Evolutionary conservation across 2,329 filamentous ascomycete genomes (phyloP).

Genomic region (Tolypocladium tropicale): DNA sequence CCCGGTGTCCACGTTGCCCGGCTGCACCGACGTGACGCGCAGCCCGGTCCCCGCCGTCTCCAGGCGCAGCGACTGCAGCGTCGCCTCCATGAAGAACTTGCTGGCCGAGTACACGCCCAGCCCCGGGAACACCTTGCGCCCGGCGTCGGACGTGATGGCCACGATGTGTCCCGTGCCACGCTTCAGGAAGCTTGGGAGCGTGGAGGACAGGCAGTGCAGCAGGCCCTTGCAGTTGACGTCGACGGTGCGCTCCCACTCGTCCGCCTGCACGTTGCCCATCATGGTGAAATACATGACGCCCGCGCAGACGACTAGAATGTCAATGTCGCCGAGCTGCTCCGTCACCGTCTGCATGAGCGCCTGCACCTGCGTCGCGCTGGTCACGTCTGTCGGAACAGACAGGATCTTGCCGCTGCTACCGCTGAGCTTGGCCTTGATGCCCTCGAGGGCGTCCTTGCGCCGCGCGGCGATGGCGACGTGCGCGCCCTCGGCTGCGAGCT

Average conservation of each 20-base stretch:
- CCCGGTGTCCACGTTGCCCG: conserved; percentile 66
- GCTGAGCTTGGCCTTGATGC: conserved; percentile 50
- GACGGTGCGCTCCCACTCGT: conserved; percentile 73
- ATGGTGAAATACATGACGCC: conserved; percentile 86
- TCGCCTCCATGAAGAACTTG: conserved; percentile 80
- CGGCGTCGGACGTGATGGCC: conserved; percentile 73
- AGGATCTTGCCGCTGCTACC: conserved; percentile 53
- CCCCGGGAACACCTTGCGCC: conserved; percentile 72
- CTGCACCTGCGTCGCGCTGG: conserved; percentile 54
- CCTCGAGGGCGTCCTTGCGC: conserved; percentile 57
- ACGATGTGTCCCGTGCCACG: conserved; percentile 65
- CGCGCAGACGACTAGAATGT: conserved; percentile 71
- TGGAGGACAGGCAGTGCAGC: conserved; percentile 59
- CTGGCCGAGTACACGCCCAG: conserved; percentile 73
- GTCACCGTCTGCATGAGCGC: conserved; percentile 49
- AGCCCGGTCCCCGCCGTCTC: conserved; percentile 68
- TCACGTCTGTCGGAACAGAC: conserved; percentile 63
- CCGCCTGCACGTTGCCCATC: conserved; percentile 66
- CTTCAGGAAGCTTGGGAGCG: conserved; percentile 60
- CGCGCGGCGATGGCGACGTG: conserved; percentile 64
- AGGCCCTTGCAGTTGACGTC: conserved; percentile 83
- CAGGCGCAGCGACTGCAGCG: conserved; percentile 62
- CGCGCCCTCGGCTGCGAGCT: conserved; percentile 60
- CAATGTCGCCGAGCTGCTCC: conserved; percentile 57
- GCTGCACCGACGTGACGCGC: conserved; percentile 65